Evolutionary conservation across 2,329 filamentous ascomycete genomes (phyloP), one percentile per base, ranked within the genome.

Genomic region (Colletotrichum trifolii): DNA sequence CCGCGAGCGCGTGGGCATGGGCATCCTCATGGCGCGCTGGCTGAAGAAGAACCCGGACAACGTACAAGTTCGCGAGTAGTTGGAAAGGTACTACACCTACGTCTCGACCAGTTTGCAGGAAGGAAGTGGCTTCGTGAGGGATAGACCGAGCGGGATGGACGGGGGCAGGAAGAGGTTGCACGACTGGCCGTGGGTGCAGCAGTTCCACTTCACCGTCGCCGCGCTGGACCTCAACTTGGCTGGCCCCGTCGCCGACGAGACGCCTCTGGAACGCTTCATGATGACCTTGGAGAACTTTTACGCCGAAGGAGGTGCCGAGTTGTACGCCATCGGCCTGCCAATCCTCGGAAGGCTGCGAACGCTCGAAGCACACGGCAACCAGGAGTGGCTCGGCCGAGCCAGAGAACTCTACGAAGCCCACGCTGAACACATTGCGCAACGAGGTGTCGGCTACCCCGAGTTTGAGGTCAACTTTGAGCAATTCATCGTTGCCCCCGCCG

Each of bases 381-480:
- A 50, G 12, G 36, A 40, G 6, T 54, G 36, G 17, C 17, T 52
- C 1, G 2, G 49, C 0, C 45, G 52, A 1, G 57, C 62, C 2
- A 50, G 40, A 11, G 38, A 34, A 1, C 25, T 66, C 0, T 67
- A 54, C 10, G 40, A 54, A 34, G 9, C 39, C 5, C 65, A 66
- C 43, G 61, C 40, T 2, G 34, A 54, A 7, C 38, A 46, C 7
- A 54, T 66, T 2, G 17, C 39, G 1, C 2, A 57, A 1, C 45
- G 40, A n/a, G 65, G 61, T 4, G 40, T 43, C 0, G 34, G 50
- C 9, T 66, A 67, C 10, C 61, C 55, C 2, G n/a, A 47, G 0
- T 66, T 61, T 17, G 61, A 67, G 8, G 65, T 66, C 33, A 66
- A 66, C 35, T 62, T 67, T 10, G 61, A 67, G 6, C 62, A 67